Evolutionary conservation across 345 rosid genomes (phyloP).

Genomic region (Alliaria petiolata): DNA sequence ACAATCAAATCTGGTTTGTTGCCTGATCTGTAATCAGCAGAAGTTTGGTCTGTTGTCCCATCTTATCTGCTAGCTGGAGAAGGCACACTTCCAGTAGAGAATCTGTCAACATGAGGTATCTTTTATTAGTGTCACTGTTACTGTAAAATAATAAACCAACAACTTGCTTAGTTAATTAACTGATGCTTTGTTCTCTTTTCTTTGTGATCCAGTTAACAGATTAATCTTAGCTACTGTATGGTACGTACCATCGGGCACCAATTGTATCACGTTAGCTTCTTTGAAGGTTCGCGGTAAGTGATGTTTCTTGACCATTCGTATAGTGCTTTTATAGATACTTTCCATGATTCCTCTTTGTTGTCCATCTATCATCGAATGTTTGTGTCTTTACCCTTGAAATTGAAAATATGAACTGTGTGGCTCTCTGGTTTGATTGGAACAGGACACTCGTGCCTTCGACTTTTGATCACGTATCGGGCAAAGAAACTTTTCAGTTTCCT

Average conservation of each 20-base stretch:
- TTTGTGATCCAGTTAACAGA: neutral
- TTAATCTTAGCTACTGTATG: conserved; percentile 1
- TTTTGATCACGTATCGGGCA: neutral
- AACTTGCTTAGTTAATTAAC: neutral
- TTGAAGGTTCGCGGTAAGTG: neutral
- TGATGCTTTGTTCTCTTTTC: neutral
- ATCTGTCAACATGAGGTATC: conserved; percentile 12
- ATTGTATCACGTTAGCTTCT: neutral
- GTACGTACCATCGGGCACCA: neutral
- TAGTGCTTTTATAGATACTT: neutral
- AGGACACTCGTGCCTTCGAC: neutral
- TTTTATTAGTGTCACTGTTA: neutral
- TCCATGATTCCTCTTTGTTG: too few relatives aligned
- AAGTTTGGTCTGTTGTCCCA: neutral
- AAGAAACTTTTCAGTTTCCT: neutral
- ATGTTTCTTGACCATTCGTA: neutral
- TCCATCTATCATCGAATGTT: too few relatives aligned
- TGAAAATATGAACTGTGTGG: neutral
- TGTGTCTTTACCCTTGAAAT: too few relatives aligned
- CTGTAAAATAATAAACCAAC: neutral
- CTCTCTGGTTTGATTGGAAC: neutral
- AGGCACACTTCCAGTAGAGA: conserved; percentile 2
- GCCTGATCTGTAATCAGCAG: conserved; percentile 24
- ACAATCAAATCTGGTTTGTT: conserved; percentile 48
- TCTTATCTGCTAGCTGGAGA: conserved; percentile 10